phyloP scores from a whole-genome alignment of 352 stramenopile genomes.

The Pythium phragmitis region DNA sequence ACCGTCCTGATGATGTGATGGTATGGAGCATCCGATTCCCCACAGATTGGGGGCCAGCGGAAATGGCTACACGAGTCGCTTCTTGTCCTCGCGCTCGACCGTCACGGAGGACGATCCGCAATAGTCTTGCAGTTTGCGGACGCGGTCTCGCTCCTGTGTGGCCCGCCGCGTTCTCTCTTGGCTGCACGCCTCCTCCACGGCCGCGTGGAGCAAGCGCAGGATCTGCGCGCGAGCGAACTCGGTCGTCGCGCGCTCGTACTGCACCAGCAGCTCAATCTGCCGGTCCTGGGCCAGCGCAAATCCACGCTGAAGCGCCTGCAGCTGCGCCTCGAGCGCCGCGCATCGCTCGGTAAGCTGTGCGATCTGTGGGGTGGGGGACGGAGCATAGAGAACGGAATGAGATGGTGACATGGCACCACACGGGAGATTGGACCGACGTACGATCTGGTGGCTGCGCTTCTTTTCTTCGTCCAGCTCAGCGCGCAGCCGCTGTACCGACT shows the following conservation, averaged over 20 bases:
- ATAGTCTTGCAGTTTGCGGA: slow-evolving; percentile 51
- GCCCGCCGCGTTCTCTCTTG: slow-evolving; percentile 36
- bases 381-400: not conserved
- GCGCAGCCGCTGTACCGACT: slow-evolving; percentile 47
- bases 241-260: slow-evolving; percentile 22
- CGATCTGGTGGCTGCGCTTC: slow-evolving; percentile 38
- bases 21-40: not conserved
- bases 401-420: no score
- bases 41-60: not conserved
- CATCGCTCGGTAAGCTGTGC: slow-evolving; percentile 45
- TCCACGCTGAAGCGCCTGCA: slow-evolving; percentile 33
- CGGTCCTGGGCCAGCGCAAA: slow-evolving; percentile 26
- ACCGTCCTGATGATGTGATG: no score
- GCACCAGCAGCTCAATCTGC: slow-evolving; percentile 45
- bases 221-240: slow-evolving; percentile 28
- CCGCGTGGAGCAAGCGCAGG: slow-evolving; percentile 28
- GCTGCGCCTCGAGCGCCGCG: slow-evolving; percentile 35
- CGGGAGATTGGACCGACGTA: slow-evolving; percentile 19
- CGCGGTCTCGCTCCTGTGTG: slow-evolving; percentile 28
- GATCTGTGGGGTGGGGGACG: slow-evolving; percentile 24
- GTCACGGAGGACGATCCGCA: slow-evolving; percentile 64
- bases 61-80: slow-evolving; percentile 15
- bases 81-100: slow-evolving; percentile 45
- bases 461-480: slow-evolving; percentile 52
- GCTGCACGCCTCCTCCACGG: slow-evolving; percentile 28